phyloP scores from a whole-genome alignment of 495 filamentous ascomycete species.

The Hypomontagnella monticulosa region DNA sequence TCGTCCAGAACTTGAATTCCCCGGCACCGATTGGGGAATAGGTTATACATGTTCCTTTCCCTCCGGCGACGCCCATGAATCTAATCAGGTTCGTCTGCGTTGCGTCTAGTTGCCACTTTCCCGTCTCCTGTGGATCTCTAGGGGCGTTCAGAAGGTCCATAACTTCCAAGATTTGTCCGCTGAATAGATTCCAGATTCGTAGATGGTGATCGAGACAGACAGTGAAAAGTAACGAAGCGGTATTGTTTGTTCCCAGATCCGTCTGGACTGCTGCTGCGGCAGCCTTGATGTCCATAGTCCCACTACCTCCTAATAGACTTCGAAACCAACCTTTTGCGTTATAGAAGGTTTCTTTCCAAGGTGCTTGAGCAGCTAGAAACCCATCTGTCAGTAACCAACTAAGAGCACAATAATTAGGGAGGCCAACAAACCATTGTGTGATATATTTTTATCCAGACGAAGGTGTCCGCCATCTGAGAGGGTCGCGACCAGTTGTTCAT shows the following conservation, averaged over 20 bases:
- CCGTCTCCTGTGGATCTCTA: slow-evolving; percentile 64
- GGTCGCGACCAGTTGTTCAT: slow-evolving; percentile 78
- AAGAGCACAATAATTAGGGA: background rate
- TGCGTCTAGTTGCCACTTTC: slow-evolving; percentile 80
- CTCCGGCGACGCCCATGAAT: slow-evolving; percentile 71
- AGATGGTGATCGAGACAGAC: slow-evolving; percentile 87
- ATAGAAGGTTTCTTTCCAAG: slow-evolving; percentile 82
- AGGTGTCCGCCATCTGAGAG: slow-evolving; percentile 85
- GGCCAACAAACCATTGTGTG: slow-evolving; percentile 69
- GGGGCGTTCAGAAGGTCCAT: slow-evolving; percentile 46
- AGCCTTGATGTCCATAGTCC: slow-evolving; percentile 42
- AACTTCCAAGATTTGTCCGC: slow-evolving; percentile 69
- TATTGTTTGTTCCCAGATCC: slow-evolving; percentile 53
- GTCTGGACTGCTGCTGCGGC: slow-evolving; percentile 59
- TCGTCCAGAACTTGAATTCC: slow-evolving; percentile 95
- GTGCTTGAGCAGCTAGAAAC: slow-evolving; percentile 54
- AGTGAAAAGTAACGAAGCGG: slow-evolving; percentile 74
- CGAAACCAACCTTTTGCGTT: slow-evolving; percentile 84
- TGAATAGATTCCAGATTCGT: slow-evolving; percentile 83
- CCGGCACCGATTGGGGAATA: slow-evolving; percentile 88
- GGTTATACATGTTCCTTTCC: slow-evolving; percentile 78
- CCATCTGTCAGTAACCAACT: slow-evolving; percentile 5
- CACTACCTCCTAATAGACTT: slow-evolving; percentile 70
- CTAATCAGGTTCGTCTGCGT: slow-evolving; percentile 74
- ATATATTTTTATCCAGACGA: slow-evolving; percentile 70